Conservation (phyloP, 2,329 filamentous ascomycete genomes). For the Thelonectria discophora region DNA sequence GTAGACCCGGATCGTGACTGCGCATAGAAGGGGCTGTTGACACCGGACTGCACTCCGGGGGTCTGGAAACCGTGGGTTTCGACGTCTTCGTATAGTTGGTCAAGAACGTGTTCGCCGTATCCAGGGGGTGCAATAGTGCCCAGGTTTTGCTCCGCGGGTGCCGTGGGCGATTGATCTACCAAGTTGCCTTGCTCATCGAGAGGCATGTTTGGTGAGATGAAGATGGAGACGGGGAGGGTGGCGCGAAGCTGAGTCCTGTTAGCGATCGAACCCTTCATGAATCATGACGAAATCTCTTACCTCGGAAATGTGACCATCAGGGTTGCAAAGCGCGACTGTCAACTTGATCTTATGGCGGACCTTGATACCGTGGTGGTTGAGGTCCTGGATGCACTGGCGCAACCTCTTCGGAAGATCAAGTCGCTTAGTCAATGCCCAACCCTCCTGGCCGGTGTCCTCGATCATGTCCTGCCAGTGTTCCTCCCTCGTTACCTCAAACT, state of each 20-base stretch:
- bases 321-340: slow-evolving; percentile 90
- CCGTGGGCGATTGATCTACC: slow-evolving; percentile 65
- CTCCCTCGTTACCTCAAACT: slow-evolving; percentile 62
- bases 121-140: slow-evolving; percentile 83
- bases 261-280: neutral
- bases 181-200: slow-evolving; percentile 89
- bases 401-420: slow-evolving; percentile 82
- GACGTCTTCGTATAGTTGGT: slow-evolving; percentile 89
- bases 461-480: slow-evolving; percentile 76
- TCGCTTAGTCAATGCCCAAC: slow-evolving; percentile 68
- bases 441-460: slow-evolving; percentile 72
- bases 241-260: slow-evolving; percentile 72
- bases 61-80: slow-evolving; percentile 85
- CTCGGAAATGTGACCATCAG: slow-evolving; percentile 94
- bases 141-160: slow-evolving; percentile 59
- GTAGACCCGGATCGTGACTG: slow-evolving; percentile 78
- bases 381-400: slow-evolving; percentile 86
- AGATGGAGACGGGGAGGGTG: slow-evolving; percentile 88
- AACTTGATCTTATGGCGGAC: slow-evolving; percentile 92
- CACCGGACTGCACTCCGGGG: slow-evolving; percentile 73
- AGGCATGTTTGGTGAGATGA: slow-evolving; percentile 93
- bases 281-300: slow-evolving; percentile 53
- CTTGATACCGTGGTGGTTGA: slow-evolving; percentile 89
- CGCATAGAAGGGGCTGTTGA: slow-evolving; percentile 80
- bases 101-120: slow-evolving; percentile 89